These are phyloP conservation scores for Hypoxylon sp. DNA, from an alignment of 2,329 filamentous ascomycete genomes.

Conservation along the genomic window DNA sequence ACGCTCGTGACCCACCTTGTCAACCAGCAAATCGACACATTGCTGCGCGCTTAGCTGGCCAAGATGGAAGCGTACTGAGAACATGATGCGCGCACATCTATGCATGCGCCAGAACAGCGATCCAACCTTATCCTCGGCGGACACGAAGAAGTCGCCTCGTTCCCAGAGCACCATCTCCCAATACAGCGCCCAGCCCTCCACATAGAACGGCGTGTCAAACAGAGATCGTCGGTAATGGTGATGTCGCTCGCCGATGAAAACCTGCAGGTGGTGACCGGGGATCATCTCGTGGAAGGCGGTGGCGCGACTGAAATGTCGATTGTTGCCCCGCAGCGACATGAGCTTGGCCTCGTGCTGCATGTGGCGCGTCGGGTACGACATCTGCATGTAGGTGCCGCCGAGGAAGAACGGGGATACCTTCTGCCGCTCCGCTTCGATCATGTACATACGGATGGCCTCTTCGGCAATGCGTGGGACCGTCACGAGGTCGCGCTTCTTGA, in stretches of 20 bases:
- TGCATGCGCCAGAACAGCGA: constrained; percentile 76
- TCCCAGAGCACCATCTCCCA: constrained; percentile 73
- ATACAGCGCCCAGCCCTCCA: constrained; percentile 74
- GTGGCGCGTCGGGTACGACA: constrained; percentile 68
- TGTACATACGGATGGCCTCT: constrained; percentile 68
- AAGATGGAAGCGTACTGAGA: constrained; percentile 71
- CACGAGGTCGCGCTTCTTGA: constrained; percentile 67
- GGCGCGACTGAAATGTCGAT: constrained; percentile 68
- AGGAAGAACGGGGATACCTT: constrained; percentile 73
- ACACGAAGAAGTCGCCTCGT: constrained; percentile 64
- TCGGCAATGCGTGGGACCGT: constrained; percentile 68
- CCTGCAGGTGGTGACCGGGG: constrained; percentile 70
- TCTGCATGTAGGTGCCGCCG: constrained; percentile 67
- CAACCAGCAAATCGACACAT: constrained; percentile 70
- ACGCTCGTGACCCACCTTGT: constrained; percentile 71
- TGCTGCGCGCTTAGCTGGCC: constrained; percentile 67
- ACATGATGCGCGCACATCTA: constrained; percentile 71
- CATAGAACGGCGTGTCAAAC: constrained; percentile 71
- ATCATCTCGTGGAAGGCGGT: constrained; percentile 75
- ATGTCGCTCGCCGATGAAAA: constrained; percentile 63
- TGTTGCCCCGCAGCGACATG: constrained; percentile 74
- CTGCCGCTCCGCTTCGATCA: constrained; percentile 68
- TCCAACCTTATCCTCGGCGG: constrained; percentile 67
- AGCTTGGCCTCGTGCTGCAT: constrained; percentile 69
- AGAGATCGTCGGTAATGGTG: constrained; percentile 63